Percentiles rank a stretch among this genome's conserved stretches.
Conservation (phyloP, 805 yeast genomes). For the Metschnikowia sp. region DNA sequence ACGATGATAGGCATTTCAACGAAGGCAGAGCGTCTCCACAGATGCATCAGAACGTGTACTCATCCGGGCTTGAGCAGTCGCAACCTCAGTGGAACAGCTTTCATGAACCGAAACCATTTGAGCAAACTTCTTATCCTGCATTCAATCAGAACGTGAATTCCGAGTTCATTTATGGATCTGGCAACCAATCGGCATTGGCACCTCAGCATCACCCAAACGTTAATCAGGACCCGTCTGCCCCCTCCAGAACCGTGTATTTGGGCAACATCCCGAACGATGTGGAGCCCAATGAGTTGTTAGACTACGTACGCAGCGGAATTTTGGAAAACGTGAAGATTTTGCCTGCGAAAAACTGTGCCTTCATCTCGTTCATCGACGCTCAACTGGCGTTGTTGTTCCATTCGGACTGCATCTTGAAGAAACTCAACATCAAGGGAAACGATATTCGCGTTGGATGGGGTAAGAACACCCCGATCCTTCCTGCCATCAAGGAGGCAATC, state of each 20-base stretch:
- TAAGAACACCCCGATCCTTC: constrained; percentile 67
- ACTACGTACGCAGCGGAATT: constrained; percentile 88
- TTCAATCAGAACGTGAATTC: constrained; percentile 2
- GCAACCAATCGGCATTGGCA: neutral
- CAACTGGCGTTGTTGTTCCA: constrained; percentile 87
- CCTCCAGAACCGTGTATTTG: constrained; percentile 83
- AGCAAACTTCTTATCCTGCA: neutral
- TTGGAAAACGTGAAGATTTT: constrained; percentile 75
- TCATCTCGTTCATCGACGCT: constrained; percentile 84
- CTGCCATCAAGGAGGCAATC: constrained; percentile 72
- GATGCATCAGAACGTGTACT: neutral
- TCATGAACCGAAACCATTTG: constrained; percentile 1
- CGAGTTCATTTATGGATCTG: neutral
- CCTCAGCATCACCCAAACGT: neutral
- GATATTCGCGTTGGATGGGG: constrained; percentile 95
- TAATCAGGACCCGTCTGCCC: constrained; percentile 34
- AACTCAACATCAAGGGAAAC: constrained; percentile 73
- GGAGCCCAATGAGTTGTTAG: constrained; percentile 75
- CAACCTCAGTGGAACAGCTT: constrained; percentile 5
- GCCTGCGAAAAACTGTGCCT: constrained; percentile 87
- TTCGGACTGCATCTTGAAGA: constrained; percentile 85
- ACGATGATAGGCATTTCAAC: constrained; percentile 1
- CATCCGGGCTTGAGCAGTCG: neutral
- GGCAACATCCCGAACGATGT: constrained; percentile 85
- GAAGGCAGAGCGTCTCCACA: constrained; percentile 1